A percentile compares a stretch with the other conserved stretches of the same genome.
Conservation (phyloP, 805 yeast species). For the Saccharomyces paradoxus region DNA sequence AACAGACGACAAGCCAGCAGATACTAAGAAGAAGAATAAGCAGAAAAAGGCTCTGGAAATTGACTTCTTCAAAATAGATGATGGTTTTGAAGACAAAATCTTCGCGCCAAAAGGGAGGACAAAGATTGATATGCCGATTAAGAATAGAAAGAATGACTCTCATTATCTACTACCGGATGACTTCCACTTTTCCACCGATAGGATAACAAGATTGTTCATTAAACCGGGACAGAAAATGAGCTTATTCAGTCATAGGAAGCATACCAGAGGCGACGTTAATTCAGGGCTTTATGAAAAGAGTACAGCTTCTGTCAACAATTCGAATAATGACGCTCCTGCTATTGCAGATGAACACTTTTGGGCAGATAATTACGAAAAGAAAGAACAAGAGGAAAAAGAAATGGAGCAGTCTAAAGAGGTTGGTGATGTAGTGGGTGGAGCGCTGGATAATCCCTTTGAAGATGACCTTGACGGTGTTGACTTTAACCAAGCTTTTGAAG, state of each 20-base stretch:
- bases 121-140: conserved; percentile 35
- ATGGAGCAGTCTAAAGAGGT: conserved; percentile 16
- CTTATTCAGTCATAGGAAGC: conserved; percentile 20
- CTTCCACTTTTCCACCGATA: conserved; percentile 58
- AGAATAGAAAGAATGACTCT: conserved; percentile 34
- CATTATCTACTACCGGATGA: conserved; percentile 63
- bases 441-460: conserved; percentile 32
- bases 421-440: conserved; percentile 15
- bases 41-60: conserved; percentile 34
- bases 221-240: conserved; percentile 50
- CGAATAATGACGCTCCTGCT: conserved; percentile 20
- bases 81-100: conserved; percentile 33
- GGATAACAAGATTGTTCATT: conserved; percentile 56
- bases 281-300: neutral
- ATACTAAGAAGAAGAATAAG: conserved; percentile 14
- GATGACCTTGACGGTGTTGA: conserved; percentile 29
- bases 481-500: conserved; percentile 31
- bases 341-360: conserved; percentile 62
- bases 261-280: neutral
- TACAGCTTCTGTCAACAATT: neutral
- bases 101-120: conserved; percentile 34
- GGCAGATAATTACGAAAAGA: conserved; percentile 52
- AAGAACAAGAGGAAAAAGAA: conserved; percentile 32
- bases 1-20: conserved; percentile 1
- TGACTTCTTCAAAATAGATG: conserved; percentile 37